A percentile compares a stretch with the other conserved stretches of the same genome.
phyloP scores from a whole-genome alignment of 305 asterid species.

The Andrographis paniculata region DNA sequence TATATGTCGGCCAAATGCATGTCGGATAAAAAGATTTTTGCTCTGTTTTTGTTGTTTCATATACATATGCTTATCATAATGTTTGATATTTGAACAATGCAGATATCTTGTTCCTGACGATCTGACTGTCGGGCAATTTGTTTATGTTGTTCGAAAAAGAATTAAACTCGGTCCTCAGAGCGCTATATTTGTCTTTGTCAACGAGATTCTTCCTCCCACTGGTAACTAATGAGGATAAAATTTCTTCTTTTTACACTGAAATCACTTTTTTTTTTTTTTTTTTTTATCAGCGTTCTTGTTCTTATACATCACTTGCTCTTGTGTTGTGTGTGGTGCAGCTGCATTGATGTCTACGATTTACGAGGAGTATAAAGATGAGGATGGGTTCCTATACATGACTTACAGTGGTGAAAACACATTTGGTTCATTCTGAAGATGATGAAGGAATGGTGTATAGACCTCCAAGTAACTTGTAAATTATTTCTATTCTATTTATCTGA shows the following conservation, averaged over 20 bases:
- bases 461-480: too few species aligned
- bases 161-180: constrained; percentile 98
- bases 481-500: too few species aligned
- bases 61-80: constrained; percentile 4
- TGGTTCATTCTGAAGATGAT: constrained; percentile 61
- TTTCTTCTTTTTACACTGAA: not conserved
- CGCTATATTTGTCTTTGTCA: constrained; percentile 94
- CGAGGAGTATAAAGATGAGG: constrained; percentile 91
- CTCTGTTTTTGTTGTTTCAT: not conserved
- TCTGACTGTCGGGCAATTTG: constrained; percentile 95
- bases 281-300: too few species aligned
- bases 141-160: constrained; percentile 96
- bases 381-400: constrained; percentile 95
- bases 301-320: too few species aligned
- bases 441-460: too few species aligned
- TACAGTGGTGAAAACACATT: constrained; percentile 98
- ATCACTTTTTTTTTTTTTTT: too few species aligned
- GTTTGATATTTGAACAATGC: too few species aligned
- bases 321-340: constrained; percentile 46
- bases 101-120: constrained; percentile 98
- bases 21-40: too few species aligned
- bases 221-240: constrained; percentile 51
- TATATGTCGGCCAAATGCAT: too few species aligned
- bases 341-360: constrained; percentile 97
- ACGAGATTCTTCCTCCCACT: constrained; percentile 90